Evolutionary conservation across 176 grass and related monocot genomes (phyloP).

Genomic region (Eleusine coracana): DNA sequence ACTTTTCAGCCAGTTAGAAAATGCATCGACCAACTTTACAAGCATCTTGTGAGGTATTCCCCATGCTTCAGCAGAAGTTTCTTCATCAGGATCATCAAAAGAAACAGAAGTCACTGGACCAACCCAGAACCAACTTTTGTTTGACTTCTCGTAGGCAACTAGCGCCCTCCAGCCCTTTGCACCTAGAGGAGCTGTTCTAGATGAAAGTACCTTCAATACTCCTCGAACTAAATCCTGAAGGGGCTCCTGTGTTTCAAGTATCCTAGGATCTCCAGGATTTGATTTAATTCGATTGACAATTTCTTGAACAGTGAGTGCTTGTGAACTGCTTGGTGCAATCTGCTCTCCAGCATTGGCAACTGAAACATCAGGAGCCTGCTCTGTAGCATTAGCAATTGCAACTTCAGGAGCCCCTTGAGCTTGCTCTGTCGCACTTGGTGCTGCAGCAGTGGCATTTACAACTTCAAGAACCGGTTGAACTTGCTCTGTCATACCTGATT

Average conservation of each 20-base stretch:
- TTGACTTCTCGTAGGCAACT: conserved; percentile 82
- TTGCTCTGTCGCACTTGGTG: conserved; percentile 44
- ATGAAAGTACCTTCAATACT: conserved; percentile 91
- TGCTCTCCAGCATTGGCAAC: conserved; percentile 48
- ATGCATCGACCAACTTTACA: conserved; percentile 97
- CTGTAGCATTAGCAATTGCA: conserved; percentile 49
- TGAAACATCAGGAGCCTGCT: conserved; percentile 49
- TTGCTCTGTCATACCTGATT: conserved; percentile 29
- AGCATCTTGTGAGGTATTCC: conserved; percentile 99
- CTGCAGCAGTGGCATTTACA: conserved; percentile 11
- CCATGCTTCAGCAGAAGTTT: conserved; percentile 96
- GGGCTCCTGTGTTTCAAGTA: conserved; percentile 99
- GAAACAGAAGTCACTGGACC: conserved; percentile 57
- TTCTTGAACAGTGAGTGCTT: conserved; percentile 81
- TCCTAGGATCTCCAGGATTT: conserved; percentile 89
- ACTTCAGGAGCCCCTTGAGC: conserved; percentile 47
- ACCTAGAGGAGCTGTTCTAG: conserved; percentile 92
- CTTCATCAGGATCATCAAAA: conserved; percentile 74
- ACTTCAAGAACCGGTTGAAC: background rate
- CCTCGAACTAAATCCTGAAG: conserved; percentile 95
- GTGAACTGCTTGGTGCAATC: conserved; percentile 36
- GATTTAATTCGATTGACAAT: conserved; percentile 72
- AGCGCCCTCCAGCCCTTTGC: conserved; percentile 92
- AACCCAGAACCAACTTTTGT: conserved; percentile 93
- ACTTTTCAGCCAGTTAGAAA: conserved; percentile 99